Evolutionary conservation across 192 early-diverging fungal species (phyloP), one percentile per base, ranked within the genome.

Genomic region (Radiomyces spectabilis): DNA sequence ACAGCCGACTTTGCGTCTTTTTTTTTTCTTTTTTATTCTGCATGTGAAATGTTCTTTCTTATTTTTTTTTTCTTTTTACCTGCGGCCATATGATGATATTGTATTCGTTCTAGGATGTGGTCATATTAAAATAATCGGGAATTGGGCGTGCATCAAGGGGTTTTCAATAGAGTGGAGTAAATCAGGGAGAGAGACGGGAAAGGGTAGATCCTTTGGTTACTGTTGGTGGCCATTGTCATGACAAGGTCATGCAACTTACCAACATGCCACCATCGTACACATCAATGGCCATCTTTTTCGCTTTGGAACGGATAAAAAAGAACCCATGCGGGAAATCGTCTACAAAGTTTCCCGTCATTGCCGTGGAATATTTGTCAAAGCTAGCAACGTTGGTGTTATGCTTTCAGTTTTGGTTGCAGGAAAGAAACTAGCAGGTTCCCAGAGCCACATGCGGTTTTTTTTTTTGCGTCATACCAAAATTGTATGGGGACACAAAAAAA

Each of bases 21-120:
- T 22, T 7, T 40, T 25, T 31, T 47, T 47, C 16, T 12, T 27
- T 27, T 27, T 47, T 13, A 7, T 21, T 45, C 13, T 45, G 12
- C 29, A 25, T 8, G 22, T 25, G 10, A 15, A 37, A 13, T n/a
- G 12, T 32, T 34, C 4, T 35, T 15, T 40, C 13, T n/a, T 32
- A 6, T n/a, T 35, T 1, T 18, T 32, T 42, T 3, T 9, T 12
- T n/a, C 12, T 24, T 10, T 39, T 54, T 62, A 62, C 59, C 44
- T 52, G 51, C 24, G 59, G 59, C 59, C 59, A 62, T 29, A 62
- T 62, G 22, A 62, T 62, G 4, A 62, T 53, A 48, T 19, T n/a
- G 9, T 51, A 34, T 26, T 62, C 59, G 27, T 62, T 62, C 59
- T 62, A 48, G 41, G 19, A 42, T 5, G 5, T 27, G 30, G 4